A percentile compares a stretch with the other conserved stretches of the same genome.
Conservation (phyloP, 352 stramenopile species). For the Globisporangium megalacanthum region DNA sequence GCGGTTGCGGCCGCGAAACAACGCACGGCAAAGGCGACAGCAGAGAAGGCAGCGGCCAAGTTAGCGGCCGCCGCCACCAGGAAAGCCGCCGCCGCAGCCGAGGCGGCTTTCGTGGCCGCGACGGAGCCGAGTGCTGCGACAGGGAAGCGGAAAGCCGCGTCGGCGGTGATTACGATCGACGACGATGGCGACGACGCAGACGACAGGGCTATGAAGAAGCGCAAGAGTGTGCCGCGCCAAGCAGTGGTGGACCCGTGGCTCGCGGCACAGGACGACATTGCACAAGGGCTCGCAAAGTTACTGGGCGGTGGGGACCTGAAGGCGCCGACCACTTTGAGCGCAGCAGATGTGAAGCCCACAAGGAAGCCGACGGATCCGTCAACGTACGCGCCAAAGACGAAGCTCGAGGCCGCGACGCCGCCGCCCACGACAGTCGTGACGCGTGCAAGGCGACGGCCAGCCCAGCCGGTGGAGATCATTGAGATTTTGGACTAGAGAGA, state of each 20-base stretch:
- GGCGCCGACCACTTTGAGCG: neutral
- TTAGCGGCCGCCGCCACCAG: too few relatives aligned
- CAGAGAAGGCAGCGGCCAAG: too few relatives aligned
- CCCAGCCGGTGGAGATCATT: too few relatives aligned
- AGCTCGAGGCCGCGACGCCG: conserved; percentile 4
- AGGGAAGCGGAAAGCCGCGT: conserved; percentile 1
- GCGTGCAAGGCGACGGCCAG: too few relatives aligned
- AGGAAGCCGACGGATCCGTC: too few relatives aligned
- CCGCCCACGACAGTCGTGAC: neutral
- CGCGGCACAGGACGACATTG: conserved; percentile 6
- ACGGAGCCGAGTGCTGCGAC: neutral
- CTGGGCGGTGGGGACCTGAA: neutral
- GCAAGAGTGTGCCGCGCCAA: too few relatives aligned
- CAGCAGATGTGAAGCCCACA: neutral
- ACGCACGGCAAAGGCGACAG: too few relatives aligned
- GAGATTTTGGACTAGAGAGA: too few relatives aligned
- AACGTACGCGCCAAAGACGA: conserved; percentile 2
- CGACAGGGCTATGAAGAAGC: too few relatives aligned
- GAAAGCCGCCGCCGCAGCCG: neutral
- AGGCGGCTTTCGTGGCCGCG: neutral
- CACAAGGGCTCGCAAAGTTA: neutral
- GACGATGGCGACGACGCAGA: neutral
- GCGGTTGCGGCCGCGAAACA: too few relatives aligned
- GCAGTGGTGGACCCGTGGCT: conserved; percentile 9
- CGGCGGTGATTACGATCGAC: neutral